Base-by-base conservation (phyloP, 495 filamentous ascomycete species). In the Penicillium turbatum region DNA sequence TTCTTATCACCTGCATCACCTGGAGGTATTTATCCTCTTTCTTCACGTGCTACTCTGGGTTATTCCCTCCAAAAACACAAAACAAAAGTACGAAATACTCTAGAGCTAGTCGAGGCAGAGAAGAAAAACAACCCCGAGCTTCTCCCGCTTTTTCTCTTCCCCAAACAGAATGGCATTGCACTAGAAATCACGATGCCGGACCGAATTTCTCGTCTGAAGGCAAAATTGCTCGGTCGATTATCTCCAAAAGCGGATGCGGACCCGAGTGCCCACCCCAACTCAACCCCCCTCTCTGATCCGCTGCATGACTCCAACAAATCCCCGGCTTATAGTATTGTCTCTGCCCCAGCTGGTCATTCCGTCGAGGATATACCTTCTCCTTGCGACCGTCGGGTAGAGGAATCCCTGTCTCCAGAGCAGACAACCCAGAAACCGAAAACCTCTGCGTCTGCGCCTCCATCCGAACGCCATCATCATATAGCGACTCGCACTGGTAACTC, bases 171-270 rank as follows among this genome's bases (percentile, higher is more conserved):
- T 42, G 39, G 21, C 39, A 27, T 5, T 32, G 31, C 34, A 36
- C 5, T 44, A 24, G 29, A 30, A 26, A 30, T 49, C 61, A 68
- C 49, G 16, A 74, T 74, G 71, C 59, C 65, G 26, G 70, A 74
- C 55, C 55, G 65, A 29, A 58, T 69, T 27, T 68, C 70, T 51
- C 64, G 64, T 59, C 68, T 69, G 51, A 72, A 71, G 58, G 57
- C 66, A 15, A 73, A 68, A 55, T 63, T 73, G 50, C 60, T 71
- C 38, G 69, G 67, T 47, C 71, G 69, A 71, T 71, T 71, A 59
- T 70, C 72, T 51, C 62, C 68, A 36, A 64, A 66, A 66, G 49
- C 57, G 59, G 64, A 62, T 64, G 57, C 62, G 55, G 64, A 67
- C 51, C 59, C 67, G 58, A 46, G 60, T 56, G 57, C 53, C 64